Conservation (phyloP, 2,329 filamentous ascomycete genomes). For the Polytolypa hystricis region DNA sequence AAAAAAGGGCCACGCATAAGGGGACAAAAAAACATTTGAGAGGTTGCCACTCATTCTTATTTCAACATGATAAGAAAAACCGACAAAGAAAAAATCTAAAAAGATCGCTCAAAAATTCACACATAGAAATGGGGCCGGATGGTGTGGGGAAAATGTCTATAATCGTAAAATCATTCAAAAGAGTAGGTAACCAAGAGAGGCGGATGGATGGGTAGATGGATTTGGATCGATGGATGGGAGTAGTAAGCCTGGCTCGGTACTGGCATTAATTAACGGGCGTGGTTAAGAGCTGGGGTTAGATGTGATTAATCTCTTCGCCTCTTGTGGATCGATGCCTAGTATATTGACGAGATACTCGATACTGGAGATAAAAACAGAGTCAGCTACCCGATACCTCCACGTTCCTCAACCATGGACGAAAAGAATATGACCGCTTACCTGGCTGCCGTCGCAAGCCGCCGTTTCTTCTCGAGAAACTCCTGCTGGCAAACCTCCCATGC, state of each 20-base stretch:
- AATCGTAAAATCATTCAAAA: no score
- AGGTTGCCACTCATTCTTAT: no score
- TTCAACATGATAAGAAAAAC: no score
- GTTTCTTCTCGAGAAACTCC: slow-evolving; percentile 61
- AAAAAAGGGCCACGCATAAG: no score
- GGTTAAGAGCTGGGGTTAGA: slow-evolving; percentile 7
- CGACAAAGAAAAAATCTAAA: no score
- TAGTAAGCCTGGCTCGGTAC: no score
- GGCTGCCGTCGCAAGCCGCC: slow-evolving; percentile 56
- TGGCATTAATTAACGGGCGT: no score
- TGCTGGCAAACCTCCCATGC: slow-evolving; percentile 65
- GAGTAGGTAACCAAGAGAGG: neutral
- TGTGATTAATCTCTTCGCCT: slow-evolving; percentile 39
- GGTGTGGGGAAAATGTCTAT: no score
- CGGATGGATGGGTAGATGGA: neutral
- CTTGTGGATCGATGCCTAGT: slow-evolving; percentile 45
- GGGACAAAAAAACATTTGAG: no score
- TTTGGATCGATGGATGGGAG: neutral
- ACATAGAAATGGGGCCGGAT: no score
- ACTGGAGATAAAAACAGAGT: slow-evolving; percentile 26
- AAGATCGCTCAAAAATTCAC: no score
- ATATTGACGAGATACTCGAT: slow-evolving; percentile 54
- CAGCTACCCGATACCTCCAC: no score
- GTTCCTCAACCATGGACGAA: neutral
- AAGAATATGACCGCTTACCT: slow-evolving; percentile 50